Base-by-base conservation (phyloP, 176 grass and related monocot species). In the Avena sativa region DNA sequence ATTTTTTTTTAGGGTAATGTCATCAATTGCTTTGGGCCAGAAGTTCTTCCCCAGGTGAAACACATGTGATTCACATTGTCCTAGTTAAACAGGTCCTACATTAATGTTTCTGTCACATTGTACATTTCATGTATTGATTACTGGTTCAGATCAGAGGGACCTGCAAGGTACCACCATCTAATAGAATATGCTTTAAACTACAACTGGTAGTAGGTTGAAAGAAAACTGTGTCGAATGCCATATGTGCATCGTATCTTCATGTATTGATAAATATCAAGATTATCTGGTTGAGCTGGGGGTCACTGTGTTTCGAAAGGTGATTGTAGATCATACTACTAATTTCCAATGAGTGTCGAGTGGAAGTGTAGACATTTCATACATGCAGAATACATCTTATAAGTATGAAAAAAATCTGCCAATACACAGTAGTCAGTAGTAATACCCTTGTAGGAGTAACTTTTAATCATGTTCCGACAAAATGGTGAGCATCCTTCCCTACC, bases 11-110 rank as follows among this genome's bases (percentile, higher is more conserved):
- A 43, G 40, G 40, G 40, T 63, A 66, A 79, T 79, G 74, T 21
- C 80, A 79, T 84, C 82, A 83, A 90, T 66, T 87, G 48, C 49
- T 79, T 34, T 74, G 80, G 6, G 23, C 44, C 56, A 66, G 56
- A 87, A 44, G 36, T 81, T 63, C 36, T 47, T 79, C 48, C 66
- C 66, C 51, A 82, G 43, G 57, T 75, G n/a, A 70, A 86, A 60
- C 81, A 71, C 79, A 73, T 72, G 84, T 87, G 89, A 64, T 86
- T 62, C 84, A 90, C 84, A 78, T 79, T 86, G 57, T 52, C 63
- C 23, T 73, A 28, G 23, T 28, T 16, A 84, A 82, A 67, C 17
- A 57, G 73, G 46, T 64, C 64, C 30, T 43, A 44, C 65, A 90
- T 79, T 87, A 65, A 90, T 72, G 65, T 79, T 72, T 83, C 38